Base-by-base conservation (phyloP, 2,329 filamentous ascomycete species). In the Raffaelea arxii region DNA sequence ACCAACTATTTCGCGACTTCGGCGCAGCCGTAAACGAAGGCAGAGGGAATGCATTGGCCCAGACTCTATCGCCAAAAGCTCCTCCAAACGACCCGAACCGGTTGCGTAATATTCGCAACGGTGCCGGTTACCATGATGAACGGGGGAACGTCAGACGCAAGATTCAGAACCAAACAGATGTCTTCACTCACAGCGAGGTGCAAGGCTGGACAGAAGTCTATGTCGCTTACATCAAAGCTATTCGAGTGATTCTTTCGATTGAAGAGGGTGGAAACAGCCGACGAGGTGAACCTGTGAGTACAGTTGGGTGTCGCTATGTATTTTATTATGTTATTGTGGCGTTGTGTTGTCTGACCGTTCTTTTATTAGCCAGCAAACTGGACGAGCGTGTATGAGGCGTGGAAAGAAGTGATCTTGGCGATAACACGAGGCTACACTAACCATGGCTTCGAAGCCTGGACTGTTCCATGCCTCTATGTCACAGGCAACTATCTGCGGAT, bases 201-300 rank as follows among this genome's bases (percentile, higher is more conserved):
- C 77, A 74, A 48, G 83, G 82, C n/a, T 98, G 92, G 92, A 72
- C 83, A 1, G 90, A 95, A 35, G 80, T 97, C 25, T 94, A 90
- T 59, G 70, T 75, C 30, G 72, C 78, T 19, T 95, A 90, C 60
- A 96, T 90, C 88, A 88, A 84, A 56, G 86, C 86, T 22, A 67
- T 85, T 35, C 82, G 80, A 25, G 82, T 86, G 56, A 75, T 96
- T 24, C 65, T 92, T 44, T 75, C 75, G 14, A 77, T 78, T 11
- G 77, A 85, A 49, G 76, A 80, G 49, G 12, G 41, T 7, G 46
- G 40, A 6, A 36, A 32, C 12, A 66, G 71, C 18, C 57, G 48
- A n/a, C 19, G 59, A 10, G 61, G 65, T 30, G 59, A 55, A n/a
- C n/a, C n/a, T n/a, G n/a, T n/a, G n/a, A 41, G 62, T 62, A 48